These are phyloP conservation scores for Tolypocladium sp. DNA, from an alignment of 2,329 filamentous ascomycete genomes.

Conservation along the genomic window DNA sequence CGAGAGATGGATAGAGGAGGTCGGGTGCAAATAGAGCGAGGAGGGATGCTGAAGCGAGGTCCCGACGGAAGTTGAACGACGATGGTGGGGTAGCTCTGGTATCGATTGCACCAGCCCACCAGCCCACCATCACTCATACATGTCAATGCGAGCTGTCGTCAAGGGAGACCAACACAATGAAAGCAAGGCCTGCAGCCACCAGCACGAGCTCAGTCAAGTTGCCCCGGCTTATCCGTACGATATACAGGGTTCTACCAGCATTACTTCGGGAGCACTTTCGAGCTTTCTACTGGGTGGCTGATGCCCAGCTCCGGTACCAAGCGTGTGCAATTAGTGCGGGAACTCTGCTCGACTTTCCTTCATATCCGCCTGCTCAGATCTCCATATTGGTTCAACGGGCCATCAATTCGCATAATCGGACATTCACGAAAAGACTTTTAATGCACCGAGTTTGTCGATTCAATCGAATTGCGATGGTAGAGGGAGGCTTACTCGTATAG, in stretches of 20 bases:
- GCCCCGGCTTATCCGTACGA: background rate
- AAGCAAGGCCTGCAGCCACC: no score
- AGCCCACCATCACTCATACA: background rate
- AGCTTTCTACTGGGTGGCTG: background rate
- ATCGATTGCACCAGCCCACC: background rate
- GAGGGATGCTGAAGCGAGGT: background rate
- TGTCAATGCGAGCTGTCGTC: no score
- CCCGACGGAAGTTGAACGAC: background rate
- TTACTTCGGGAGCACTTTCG: background rate
- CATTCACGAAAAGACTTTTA: no score
- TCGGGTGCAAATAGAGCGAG: background rate
- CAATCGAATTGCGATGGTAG: background rate
- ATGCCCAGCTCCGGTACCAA: no score
- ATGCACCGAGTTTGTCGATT: background rate
- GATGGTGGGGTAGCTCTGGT: background rate
- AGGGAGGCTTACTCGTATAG: background rate
- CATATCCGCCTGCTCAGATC: no score
- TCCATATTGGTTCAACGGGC: no score
- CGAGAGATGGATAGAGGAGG: background rate
- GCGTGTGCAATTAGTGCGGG: no score
- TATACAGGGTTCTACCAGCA: background rate
- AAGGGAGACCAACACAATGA: background rate
- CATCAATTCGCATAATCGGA: no score
- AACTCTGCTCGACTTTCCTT: no score
- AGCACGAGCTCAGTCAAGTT: no score